phyloP scores from a whole-genome alignment of 129 eudicot genomes.

The Escallonia rubra region DNA sequence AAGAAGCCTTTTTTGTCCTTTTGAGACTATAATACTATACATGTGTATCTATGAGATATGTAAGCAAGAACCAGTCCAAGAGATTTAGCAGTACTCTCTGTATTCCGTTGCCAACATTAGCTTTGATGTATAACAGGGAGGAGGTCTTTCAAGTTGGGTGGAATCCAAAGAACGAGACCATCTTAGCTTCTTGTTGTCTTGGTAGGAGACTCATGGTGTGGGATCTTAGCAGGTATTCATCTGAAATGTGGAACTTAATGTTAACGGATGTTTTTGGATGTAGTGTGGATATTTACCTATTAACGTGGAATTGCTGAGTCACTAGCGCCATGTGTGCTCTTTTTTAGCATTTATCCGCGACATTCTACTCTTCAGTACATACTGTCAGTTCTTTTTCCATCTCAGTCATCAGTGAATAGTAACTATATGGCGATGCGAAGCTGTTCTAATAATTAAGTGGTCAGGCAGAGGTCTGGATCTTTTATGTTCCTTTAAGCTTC shows the following conservation, averaged over 20 bases:
- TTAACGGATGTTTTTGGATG: background rate
- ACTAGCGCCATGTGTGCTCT: too few relatives aligned
- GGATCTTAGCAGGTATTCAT: slow-evolving; percentile 92
- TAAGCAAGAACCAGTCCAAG: background rate
- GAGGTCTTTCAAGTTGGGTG: slow-evolving; percentile 98
- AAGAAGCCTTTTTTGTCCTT: slow-evolving; percentile 11
- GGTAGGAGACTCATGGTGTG: slow-evolving; percentile 97
- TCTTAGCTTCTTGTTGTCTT: slow-evolving; percentile 93
- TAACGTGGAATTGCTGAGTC: too few relatives aligned
- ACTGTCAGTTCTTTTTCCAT: too few relatives aligned
- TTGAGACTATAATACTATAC: background rate
- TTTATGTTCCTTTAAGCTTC: too few relatives aligned
- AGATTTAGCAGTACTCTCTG: background rate
- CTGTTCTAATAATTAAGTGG: too few relatives aligned
- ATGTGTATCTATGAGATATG: background rate
- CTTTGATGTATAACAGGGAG: slow-evolving; percentile 46
- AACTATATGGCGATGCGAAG: too few relatives aligned
- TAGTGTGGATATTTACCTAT: background rate
- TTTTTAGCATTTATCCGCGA: too few relatives aligned
- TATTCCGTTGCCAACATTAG: background rate
- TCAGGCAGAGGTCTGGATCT: too few relatives aligned
- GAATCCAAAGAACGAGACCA: slow-evolving; percentile 89
- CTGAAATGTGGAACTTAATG: background rate
- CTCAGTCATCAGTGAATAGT: too few relatives aligned
- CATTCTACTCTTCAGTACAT: too few relatives aligned